Conservation (phyloP, 345 rosid genomes). For the Linum trigynum region DNA sequence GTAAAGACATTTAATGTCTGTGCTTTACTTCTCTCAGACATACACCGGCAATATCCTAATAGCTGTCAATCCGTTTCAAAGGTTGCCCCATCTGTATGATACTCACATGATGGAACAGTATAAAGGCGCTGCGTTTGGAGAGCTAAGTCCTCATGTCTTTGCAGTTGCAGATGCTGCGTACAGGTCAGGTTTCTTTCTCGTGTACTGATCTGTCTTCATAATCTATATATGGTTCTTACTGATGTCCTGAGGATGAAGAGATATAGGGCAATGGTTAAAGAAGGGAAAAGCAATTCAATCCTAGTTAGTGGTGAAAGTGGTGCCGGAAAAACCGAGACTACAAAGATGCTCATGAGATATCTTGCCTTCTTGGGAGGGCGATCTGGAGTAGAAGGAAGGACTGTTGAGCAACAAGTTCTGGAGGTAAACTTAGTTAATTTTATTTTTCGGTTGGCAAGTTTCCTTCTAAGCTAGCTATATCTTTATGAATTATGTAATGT, state of each 20-base stretch:
- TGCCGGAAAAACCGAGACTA: constrained; percentile 11
- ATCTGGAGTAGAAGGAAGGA: constrained; percentile 13
- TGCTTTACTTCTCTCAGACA: constrained; percentile 3
- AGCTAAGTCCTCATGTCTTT: constrained; percentile 3
- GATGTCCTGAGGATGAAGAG: constrained; percentile 17
- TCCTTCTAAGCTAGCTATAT: not conserved
- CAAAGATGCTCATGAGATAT: constrained; percentile 11
- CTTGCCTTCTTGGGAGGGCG: constrained; percentile 11
- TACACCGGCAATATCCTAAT: constrained; percentile 10
- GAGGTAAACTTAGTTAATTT: constrained; percentile 6
- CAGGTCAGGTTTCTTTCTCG: not conserved
- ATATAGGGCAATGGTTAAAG: constrained; percentile 7
- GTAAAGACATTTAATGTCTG: not conserved
- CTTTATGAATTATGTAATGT: not conserved
- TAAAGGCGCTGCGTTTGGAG: constrained; percentile 9
- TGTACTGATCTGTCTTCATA: not conserved
- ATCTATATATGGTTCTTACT: constrained; percentile 13
- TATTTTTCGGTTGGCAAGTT: not conserved
- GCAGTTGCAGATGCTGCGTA: constrained; percentile 6
- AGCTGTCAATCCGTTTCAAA: constrained; percentile 11
- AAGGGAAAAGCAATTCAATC: constrained; percentile 11
- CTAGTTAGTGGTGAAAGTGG: constrained; percentile 5
- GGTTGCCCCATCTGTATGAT: constrained; percentile 11
- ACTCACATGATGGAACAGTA: constrained; percentile 6
- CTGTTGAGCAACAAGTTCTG: constrained; percentile 12